Evolutionary conservation across 495 filamentous ascomycete species (phyloP).

Genomic region (Aspergillus taichungensis): DNA sequence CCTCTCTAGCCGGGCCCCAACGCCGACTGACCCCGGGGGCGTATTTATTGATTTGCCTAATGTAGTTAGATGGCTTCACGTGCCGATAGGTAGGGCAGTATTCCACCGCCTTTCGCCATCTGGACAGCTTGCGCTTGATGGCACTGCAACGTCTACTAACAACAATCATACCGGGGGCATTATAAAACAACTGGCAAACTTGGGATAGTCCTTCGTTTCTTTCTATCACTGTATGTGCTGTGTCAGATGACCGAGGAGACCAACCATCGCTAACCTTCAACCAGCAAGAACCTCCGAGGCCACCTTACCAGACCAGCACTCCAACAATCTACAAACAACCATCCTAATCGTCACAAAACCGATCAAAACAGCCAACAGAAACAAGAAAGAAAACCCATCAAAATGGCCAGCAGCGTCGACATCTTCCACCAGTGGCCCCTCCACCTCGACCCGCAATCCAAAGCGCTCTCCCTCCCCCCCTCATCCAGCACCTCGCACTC

Average conservation of each 20-base stretch:
- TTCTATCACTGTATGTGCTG: too few relatives aligned
- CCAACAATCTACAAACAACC: not conserved
- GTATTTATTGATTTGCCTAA: too few relatives aligned
- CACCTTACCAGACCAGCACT: too few relatives aligned
- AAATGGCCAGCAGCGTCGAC: constrained; percentile 42
- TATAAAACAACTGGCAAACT: not conserved
- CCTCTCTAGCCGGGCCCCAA: too few relatives aligned
- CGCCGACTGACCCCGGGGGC: too few relatives aligned
- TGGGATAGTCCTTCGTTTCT: too few relatives aligned
- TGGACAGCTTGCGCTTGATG: constrained; percentile 6
- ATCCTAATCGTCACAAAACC: not conserved
- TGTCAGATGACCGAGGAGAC: too few relatives aligned
- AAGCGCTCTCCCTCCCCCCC: constrained; percentile 60
- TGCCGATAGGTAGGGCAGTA: not conserved
- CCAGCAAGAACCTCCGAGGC: too few relatives aligned
- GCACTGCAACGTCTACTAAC: too few relatives aligned
- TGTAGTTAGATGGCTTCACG: not conserved
- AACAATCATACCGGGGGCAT: too few relatives aligned
- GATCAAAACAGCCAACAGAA: constrained; percentile 2
- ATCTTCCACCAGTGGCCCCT: constrained; percentile 80
- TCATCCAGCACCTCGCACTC: constrained; percentile 18
- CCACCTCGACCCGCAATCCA: constrained; percentile 63
- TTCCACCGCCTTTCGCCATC: constrained; percentile 12
- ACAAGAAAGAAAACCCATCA: constrained; percentile 5
- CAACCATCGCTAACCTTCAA: too few relatives aligned